Base-by-base conservation (phyloP, 352 stramenopile species). In the Phytopythium vexans region DNA sequence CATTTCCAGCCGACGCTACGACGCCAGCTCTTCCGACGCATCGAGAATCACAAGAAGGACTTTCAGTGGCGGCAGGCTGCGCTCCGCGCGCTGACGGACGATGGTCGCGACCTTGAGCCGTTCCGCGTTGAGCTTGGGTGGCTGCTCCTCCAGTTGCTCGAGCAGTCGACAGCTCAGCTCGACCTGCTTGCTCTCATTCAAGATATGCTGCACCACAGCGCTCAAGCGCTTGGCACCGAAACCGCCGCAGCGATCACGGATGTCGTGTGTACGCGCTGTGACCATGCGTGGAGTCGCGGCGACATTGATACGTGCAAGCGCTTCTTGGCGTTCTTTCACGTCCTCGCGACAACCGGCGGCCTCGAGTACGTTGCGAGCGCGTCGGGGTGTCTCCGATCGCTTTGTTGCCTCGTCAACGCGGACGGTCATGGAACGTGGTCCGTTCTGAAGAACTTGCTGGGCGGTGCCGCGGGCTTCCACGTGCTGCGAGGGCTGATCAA, bases 321-420 rank as follows among this genome's bases (percentile, higher is more conserved):
- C 21, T 88, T 78, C 33, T 68, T 93, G 7, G 70, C 66, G 15
- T 95, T 92, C 67, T 91, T 89, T 49, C 76, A 91, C 40, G 72
- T 91, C 12, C 41, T 95, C 1, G 77, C 73, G 33, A 38, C 44
- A 3, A 76, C 70, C 0, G 72, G 90, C 49, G 67, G 74, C 12
- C 60, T 89, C 6, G 83, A 86, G 11, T 68, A 74, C 44, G 82
- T 77, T 1, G 76, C 82, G 6, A 83, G 75, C 14, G 82, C 72
- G 1, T 74, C 77, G 3, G 70, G 60, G 4, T 91, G 79, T 54
- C 59, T 95, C 27, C 72, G 76, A 15, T 91, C 86, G 10, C 58
- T 95, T 3, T 93, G 86, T 51, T 92, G 78, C 49, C 76, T 95
- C 53, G 83, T 93, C 8, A 95, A 95, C 51, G 77, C 77, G 7